Conservation (phyloP, 2,329 filamentous ascomycete genomes). For the Phialocephala subalpina region DNA sequence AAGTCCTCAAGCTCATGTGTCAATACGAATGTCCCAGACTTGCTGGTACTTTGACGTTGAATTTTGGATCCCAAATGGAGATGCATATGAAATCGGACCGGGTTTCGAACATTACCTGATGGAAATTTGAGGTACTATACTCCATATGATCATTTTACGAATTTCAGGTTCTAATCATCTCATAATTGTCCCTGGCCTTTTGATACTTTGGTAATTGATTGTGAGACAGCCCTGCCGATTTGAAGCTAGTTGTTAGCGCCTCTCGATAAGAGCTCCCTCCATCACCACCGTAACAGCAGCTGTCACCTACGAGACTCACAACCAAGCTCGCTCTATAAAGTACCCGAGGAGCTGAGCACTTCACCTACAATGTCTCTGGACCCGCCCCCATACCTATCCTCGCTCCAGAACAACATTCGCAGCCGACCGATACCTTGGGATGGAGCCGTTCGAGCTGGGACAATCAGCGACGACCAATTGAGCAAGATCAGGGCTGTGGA, state of each 20-base stretch:
- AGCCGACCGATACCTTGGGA: slow-evolving; percentile 97
- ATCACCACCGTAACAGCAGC: slow-evolving; percentile 24
- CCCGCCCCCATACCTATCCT: slow-evolving; percentile 85
- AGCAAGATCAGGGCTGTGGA: slow-evolving; percentile 97
- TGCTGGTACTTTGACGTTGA: too few species aligned
- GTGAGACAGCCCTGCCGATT: slow-evolving; percentile 16
- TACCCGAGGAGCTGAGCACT: slow-evolving; percentile 33
- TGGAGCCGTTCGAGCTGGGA: slow-evolving; percentile 90
- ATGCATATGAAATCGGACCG: too few species aligned
- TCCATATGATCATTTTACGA: too few species aligned
- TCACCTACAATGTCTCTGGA: slow-evolving; percentile 79
- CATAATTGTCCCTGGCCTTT: too few species aligned
- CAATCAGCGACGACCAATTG: slow-evolving; percentile 91
- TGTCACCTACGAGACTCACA: slow-evolving; percentile 4
- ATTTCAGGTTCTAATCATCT: too few species aligned
- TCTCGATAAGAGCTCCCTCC: slow-evolving; percentile 40
- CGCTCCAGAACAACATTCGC: slow-evolving; percentile 96
- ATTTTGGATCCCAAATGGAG: too few species aligned
- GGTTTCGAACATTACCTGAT: too few species aligned
- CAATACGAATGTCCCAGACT: too few species aligned
- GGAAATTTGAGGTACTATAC: too few species aligned
- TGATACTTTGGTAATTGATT: too few species aligned
- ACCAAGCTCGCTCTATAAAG: slow-evolving; percentile 29
- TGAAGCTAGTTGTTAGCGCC: slow-evolving; percentile 29
- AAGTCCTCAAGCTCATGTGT: too few species aligned